Evolutionary conservation across 129 eudicot genomes (phyloP).

Genomic region (Lactuca sativa): DNA sequence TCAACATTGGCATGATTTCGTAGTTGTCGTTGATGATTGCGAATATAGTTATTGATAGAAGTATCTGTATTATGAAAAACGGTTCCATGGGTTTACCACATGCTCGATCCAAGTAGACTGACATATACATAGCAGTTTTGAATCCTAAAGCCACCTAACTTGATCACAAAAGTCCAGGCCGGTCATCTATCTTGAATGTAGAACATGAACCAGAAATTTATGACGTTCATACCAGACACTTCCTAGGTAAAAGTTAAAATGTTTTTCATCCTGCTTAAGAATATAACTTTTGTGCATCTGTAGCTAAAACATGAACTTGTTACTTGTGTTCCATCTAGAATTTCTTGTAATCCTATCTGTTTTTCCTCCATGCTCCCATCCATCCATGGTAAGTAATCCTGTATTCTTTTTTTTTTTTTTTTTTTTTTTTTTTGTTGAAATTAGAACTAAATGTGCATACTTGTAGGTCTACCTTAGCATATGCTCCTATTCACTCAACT

Average conservation of each 20-base stretch:
- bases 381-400: too few relatives aligned
- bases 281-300: too few relatives aligned
- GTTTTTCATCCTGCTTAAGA: too few relatives aligned
- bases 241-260: background rate
- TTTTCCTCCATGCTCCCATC: too few relatives aligned
- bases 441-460: slow-evolving; percentile 7
- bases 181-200: background rate
- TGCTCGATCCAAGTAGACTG: slow-evolving; percentile 5
- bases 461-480: background rate
- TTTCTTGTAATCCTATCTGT: background rate
- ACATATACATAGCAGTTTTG: background rate
- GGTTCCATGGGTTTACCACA: background rate
- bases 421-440: background rate
- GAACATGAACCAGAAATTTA: background rate
- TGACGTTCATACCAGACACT: background rate
- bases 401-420: too few relatives aligned
- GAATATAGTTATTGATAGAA: background rate
- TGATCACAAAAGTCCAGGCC: background rate
- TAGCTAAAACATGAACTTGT: too few relatives aligned
- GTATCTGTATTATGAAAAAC: background rate
- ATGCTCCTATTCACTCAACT: background rate
- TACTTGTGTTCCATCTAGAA: too few relatives aligned
- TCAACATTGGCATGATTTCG: slow-evolving; percentile 1
- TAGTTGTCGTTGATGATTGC: background rate
- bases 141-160: background rate